A percentile compares a stretch with the other conserved stretches of the same genome.
These are phyloP conservation scores for Drechslerella dactyloides DNA, from an alignment of 2,329 filamentous ascomycete species.

Conservation along the genomic window DNA sequence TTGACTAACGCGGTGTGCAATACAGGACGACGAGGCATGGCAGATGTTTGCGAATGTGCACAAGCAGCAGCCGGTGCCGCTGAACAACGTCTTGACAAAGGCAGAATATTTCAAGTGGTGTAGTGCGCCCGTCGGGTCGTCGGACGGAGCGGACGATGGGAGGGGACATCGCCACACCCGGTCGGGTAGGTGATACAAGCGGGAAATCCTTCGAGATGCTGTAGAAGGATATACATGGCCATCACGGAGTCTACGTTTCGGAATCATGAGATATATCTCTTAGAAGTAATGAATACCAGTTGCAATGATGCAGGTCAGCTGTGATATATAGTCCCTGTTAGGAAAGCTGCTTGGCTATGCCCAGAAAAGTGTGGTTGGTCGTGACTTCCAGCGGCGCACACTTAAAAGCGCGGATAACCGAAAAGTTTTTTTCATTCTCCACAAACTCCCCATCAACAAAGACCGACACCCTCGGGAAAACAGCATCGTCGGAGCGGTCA, in stretches of 20 bases:
- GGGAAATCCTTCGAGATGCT: too few relatives aligned
- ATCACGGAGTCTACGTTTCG: too few relatives aligned
- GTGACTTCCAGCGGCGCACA: conserved; percentile 13
- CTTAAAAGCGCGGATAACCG: conserved; percentile 38
- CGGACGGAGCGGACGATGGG: conserved; percentile 20
- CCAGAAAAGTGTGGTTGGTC: neutral
- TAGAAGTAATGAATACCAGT: neutral
- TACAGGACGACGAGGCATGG: conserved; percentile 44
- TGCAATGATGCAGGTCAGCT: neutral
- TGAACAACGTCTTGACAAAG: conserved; percentile 34
- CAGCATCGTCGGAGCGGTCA: conserved; percentile 19
- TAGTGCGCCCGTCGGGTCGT: conserved; percentile 10
- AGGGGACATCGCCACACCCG: conserved; percentile 18
- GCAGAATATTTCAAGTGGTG: conserved; percentile 44
- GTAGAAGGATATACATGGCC: too few relatives aligned
- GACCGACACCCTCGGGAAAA: conserved; percentile 41
- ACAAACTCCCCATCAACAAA: conserved; percentile 34
- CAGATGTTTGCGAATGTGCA: conserved; percentile 48
- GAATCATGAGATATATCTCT: neutral
- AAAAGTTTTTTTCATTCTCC: conserved; percentile 17
- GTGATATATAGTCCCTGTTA: neutral
- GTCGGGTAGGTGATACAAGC: conserved; percentile 11
- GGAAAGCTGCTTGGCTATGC: neutral
- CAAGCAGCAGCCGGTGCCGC: conserved; percentile 23
- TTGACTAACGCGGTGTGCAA: neutral